phyloP scores from a whole-genome alignment of 805 yeast genomes.

The Starmerella potacharoeniae region DNA sequence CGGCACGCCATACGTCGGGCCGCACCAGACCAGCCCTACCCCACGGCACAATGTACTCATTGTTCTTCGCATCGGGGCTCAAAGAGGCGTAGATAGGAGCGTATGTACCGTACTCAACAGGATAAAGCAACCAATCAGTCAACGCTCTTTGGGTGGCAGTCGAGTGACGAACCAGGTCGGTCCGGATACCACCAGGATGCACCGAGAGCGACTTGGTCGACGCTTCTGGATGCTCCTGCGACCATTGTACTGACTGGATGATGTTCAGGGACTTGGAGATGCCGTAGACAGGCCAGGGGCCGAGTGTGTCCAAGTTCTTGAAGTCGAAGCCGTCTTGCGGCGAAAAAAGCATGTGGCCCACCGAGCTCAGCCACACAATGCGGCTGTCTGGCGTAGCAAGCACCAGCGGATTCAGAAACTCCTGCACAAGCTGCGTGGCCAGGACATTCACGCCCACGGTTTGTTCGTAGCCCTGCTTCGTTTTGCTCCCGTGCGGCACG shows the following conservation, averaged over 20 bases:
- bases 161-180: slow-evolving; percentile 30
- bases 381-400: slow-evolving; percentile 32
- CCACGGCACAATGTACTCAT: slow-evolving; percentile 35
- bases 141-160: not conserved
- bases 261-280: slow-evolving; percentile 37
- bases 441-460: slow-evolving; percentile 39
- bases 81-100: slow-evolving; percentile 37
- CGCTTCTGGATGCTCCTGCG: slow-evolving; percentile 27
- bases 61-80: slow-evolving; percentile 31
- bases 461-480: slow-evolving; percentile 38
- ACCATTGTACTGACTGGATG: slow-evolving; percentile 32
- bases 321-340: slow-evolving; percentile 30
- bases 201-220: slow-evolving; percentile 29
- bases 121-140: slow-evolving; percentile 13
- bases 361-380: slow-evolving; percentile 38
- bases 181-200: slow-evolving; percentile 35
- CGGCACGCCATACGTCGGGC: slow-evolving; percentile 30
- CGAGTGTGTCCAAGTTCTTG: slow-evolving; percentile 26
- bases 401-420: slow-evolving; percentile 29
- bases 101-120: slow-evolving; percentile 34
- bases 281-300: slow-evolving; percentile 25
- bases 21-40: slow-evolving; percentile 33
- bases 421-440: slow-evolving; percentile 38
- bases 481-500: slow-evolving; percentile 29
- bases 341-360: slow-evolving; percentile 27